Evolutionary conservation across 768 basidiomycete genomes (phyloP).

Genomic region (Pleurotus cornucopiae): DNA sequence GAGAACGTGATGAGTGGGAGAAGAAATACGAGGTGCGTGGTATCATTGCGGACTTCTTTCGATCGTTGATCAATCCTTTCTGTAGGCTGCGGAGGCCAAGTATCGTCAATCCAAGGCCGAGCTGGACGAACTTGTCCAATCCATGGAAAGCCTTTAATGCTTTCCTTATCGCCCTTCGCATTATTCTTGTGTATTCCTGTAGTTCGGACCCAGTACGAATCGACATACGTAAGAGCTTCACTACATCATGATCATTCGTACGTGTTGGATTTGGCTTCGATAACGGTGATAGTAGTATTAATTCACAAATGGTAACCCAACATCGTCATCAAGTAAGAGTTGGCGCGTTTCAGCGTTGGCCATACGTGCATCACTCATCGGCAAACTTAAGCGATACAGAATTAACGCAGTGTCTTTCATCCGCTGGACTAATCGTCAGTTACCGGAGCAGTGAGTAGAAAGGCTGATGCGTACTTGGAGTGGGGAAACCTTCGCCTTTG

Average conservation of each 20-base stretch:
- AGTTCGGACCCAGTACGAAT: background rate
- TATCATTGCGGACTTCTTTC: background rate
- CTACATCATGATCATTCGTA: background rate
- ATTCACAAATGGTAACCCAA: background rate
- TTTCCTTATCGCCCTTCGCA: background rate
- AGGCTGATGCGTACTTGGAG: slow-evolving; percentile 55
- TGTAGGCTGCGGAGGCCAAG: slow-evolving; percentile 68
- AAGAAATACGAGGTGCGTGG: slow-evolving; percentile 84
- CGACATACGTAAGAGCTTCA: background rate
- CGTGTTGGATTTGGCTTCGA: background rate
- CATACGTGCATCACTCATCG: slow-evolving; percentile 32
- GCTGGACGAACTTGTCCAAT: slow-evolving; percentile 74
- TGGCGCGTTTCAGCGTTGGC: background rate
- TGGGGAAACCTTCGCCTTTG: slow-evolving; percentile 82
- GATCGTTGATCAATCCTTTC: slow-evolving; percentile 4
- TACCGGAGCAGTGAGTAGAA: background rate
- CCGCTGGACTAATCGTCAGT: slow-evolving; percentile 35
- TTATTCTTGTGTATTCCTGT: slow-evolving; percentile 5
- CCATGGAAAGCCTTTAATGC: slow-evolving; percentile 67
- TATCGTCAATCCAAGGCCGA: slow-evolving; percentile 73
- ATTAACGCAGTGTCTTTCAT: slow-evolving; percentile 89
- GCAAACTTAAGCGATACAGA: slow-evolving; percentile 80
- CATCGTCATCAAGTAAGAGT: background rate
- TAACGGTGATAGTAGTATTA: background rate
- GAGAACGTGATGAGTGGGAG: slow-evolving; percentile 92